Evolutionary conservation across 805 yeast genomes (phyloP).

Genomic region (Diddensiella santjacobensis): DNA sequence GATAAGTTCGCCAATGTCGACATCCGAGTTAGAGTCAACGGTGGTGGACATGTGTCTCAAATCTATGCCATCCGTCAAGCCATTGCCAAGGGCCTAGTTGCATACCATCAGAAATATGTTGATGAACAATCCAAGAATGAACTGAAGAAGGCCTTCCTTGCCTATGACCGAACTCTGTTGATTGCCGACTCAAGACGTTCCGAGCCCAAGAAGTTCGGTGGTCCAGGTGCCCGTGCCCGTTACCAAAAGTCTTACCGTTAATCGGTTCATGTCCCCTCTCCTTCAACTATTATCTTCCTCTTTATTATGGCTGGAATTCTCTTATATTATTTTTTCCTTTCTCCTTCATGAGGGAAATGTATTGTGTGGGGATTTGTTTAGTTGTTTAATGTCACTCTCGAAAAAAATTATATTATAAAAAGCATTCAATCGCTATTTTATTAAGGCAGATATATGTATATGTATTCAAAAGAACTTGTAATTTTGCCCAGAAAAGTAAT

Average conservation of each 20-base stretch:
- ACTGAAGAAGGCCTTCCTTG: slow-evolving; percentile 94
- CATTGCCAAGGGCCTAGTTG: slow-evolving; percentile 98
- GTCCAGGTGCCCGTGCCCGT: slow-evolving; percentile 99
- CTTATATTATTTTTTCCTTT: no score
- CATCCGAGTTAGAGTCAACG: slow-evolving; percentile 98
- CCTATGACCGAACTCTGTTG: slow-evolving; percentile 99
- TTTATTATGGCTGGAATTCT: no score
- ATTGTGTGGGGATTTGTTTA: no score
- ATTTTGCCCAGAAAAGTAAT: no score
- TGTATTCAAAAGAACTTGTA: no score
- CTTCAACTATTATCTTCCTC: no score
- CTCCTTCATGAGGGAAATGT: no score
- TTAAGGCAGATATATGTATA: no score
- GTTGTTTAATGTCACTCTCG: no score
- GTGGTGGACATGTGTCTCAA: slow-evolving; percentile 99
- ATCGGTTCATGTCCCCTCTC: no score
- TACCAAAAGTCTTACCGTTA: slow-evolving; percentile 99
- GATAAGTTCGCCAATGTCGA: slow-evolving; percentile 98
- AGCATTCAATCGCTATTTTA: no score
- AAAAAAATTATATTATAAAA: no score
- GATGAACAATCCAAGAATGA: slow-evolving; percentile 99
- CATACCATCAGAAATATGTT: slow-evolving; percentile 98
- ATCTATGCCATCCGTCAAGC: slow-evolving; percentile 99
- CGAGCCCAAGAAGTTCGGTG: slow-evolving; percentile 99
- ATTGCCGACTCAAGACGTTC: slow-evolving; percentile 99